Percentiles rank a stretch among this genome's conserved stretches.
phyloP scores from a whole-genome alignment of 352 stramenopile genomes.

The Saprolegnia diclina region DNA sequence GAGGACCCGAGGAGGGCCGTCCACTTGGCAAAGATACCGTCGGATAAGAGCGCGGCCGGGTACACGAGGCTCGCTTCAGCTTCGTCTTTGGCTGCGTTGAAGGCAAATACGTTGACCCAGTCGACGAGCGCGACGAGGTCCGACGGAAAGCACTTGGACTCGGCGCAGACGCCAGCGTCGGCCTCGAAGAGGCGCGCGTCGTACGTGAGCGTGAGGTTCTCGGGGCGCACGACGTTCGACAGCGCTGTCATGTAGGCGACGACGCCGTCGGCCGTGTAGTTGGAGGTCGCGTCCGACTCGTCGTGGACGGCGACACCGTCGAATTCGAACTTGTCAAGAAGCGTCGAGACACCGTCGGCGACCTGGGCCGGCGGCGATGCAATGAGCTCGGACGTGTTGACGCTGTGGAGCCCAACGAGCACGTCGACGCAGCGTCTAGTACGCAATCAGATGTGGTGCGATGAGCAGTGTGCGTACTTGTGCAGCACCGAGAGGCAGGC shows the following conservation, averaged over 20 bases:
- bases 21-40: not conserved
- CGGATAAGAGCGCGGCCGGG: not conserved
- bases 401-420: slow-evolving; percentile 1
- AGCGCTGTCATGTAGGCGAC: slow-evolving; percentile 26
- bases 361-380: not conserved
- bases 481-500: slow-evolving; percentile 6
- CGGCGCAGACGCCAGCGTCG: not conserved
- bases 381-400: slow-evolving; percentile 9
- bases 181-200: slow-evolving; percentile 9
- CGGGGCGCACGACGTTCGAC: not conserved
- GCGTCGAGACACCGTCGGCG: not conserved
- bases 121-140: slow-evolving; percentile 19
- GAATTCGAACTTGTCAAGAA: slow-evolving; percentile 23
- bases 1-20: not conserved
- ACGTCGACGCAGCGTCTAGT: slow-evolving; percentile 22
- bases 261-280: not conserved
- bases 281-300: not conserved
- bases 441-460: not conserved
- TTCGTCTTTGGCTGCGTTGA: slow-evolving; percentile 1
- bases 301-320: slow-evolving; percentile 24
- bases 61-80: slow-evolving; percentile 1
- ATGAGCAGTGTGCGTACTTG: not conserved
- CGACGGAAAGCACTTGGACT: slow-evolving; percentile 19
- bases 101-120: slow-evolving; percentile 20
- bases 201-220: slow-evolving; percentile 6